phyloP scores from a whole-genome alignment of 2,329 filamentous ascomycete genomes.

The Colletotrichum sp. region DNA sequence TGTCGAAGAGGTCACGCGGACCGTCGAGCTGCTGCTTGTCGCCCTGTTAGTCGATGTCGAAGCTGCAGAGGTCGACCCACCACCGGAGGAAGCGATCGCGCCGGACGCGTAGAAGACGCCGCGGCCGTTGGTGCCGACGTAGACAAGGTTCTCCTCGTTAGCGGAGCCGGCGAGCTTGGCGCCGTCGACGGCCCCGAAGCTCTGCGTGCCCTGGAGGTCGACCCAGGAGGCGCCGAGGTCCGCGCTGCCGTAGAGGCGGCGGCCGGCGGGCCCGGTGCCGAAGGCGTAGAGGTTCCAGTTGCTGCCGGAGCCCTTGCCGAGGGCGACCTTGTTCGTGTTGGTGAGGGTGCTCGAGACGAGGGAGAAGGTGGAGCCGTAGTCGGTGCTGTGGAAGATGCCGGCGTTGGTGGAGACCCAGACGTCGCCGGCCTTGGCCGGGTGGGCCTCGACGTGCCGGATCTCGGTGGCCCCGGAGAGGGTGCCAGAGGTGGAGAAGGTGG shows the following conservation, averaged over 20 bases:
- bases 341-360: constrained; percentile 39
- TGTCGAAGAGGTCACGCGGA: neutral
- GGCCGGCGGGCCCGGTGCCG: constrained; percentile 45
- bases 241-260: constrained; percentile 49
- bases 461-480: constrained; percentile 41
- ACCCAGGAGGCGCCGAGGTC: constrained; percentile 49
- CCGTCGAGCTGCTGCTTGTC: neutral
- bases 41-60: neutral
- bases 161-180: constrained; percentile 48
- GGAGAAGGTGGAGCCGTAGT: constrained; percentile 55
- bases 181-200: constrained; percentile 48
- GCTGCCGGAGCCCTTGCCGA: constrained; percentile 43
- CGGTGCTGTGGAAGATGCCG: constrained; percentile 58
- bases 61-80: neutral
- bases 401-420: constrained; percentile 62
- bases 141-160: constrained; percentile 49
- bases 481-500: constrained; percentile 46
- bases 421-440: constrained; percentile 65
- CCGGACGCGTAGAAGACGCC: constrained; percentile 43
- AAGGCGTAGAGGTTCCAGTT: constrained; percentile 55
- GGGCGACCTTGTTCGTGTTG: constrained; percentile 46
- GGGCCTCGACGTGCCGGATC: constrained; percentile 61
- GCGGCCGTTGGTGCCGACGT: constrained; percentile 55
- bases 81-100: constrained; percentile 6
- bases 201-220: constrained; percentile 53